Evolutionary conservation across 331 rosid species (phyloP), one percentile per base, ranked within the genome.

Genomic region (Malus hybrid): DNA sequence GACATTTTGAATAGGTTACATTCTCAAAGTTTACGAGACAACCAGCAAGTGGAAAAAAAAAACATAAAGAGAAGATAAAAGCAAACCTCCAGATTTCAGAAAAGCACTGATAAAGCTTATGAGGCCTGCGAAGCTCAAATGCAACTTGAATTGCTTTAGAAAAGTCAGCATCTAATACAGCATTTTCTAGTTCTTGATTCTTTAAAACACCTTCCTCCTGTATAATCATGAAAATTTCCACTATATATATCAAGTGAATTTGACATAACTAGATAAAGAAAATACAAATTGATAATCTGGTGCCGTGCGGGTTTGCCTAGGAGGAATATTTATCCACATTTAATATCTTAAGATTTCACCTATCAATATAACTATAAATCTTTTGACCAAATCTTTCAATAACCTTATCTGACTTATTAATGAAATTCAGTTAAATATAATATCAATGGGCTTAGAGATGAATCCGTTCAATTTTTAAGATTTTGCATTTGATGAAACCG

Each of bases 151-250:
- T 86, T 78, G 99, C 97, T 84, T 89, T 92, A 29, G 82, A 61
- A 68, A 86, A 94, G 78, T 94, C 92, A 44, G 99, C 93, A 81
- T 90, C 97, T 72, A 83, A 83, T 69, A 94, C 77, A 44, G 99
- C 99, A 90, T 94, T 94, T 81, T 94, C 96, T 69, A 94, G 90
- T 75, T 92, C 99, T 81, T 94, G 99, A 52, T 89, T 96, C 85
- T 87, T 94, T 86, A 94, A 72, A 83, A 92, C 97, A 54, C 88
- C 88, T 80, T 90, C 96, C 79, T 89, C 97, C 99, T 94, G 89
- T 82, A 85, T 82, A 79, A 75, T 77, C 72, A 79, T 55, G 52
- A 74, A 22, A 14, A 50, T 22, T 65, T 39, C 22, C 24, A 50
- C 27, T 10, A 15, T 50, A 42, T 42, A 11, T 10, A 42, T 65